phyloP scores from a whole-genome alignment of 805 yeast genomes.

The Candida methanosorbosa region DNA sequence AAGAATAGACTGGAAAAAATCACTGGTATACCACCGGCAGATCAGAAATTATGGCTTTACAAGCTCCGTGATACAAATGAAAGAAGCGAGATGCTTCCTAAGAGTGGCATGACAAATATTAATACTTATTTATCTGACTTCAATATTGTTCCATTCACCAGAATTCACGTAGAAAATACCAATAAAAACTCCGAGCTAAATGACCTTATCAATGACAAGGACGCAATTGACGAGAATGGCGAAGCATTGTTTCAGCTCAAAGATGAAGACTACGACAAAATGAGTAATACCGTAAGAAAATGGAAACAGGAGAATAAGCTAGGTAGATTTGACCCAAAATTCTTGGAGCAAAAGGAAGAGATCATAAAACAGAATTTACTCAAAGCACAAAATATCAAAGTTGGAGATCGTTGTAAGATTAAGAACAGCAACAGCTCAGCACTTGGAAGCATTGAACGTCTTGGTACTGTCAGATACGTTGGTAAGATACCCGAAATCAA shows the following conservation, averaged over 20 bases:
- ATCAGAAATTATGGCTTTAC: slow-evolving; percentile 44
- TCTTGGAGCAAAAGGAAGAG: slow-evolving; percentile 20
- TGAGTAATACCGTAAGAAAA: slow-evolving; percentile 54
- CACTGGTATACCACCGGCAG: slow-evolving; percentile 62
- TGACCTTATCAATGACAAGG: slow-evolving; percentile 9
- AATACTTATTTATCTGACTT: slow-evolving; percentile 14
- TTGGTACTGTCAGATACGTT: slow-evolving; percentile 63
- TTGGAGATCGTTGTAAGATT: slow-evolving; percentile 49
- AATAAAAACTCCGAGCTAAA: slow-evolving; percentile 43
- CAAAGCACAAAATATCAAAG: slow-evolving; percentile 24
- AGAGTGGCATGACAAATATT: slow-evolving; percentile 6
- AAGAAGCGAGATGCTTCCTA: slow-evolving; percentile 16
- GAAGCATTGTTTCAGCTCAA: slow-evolving; percentile 38
- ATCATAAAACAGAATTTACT: slow-evolving; percentile 16
- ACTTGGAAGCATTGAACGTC: slow-evolving; percentile 35
- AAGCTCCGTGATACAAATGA: slow-evolving; percentile 29
- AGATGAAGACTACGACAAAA: slow-evolving; percentile 52
- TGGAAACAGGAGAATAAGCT: slow-evolving; percentile 68
- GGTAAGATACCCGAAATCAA: slow-evolving; percentile 63
- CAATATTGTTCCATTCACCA: slow-evolving; percentile 28
- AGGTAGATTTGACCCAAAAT: slow-evolving; percentile 65
- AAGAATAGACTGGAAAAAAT: slow-evolving; percentile 51
- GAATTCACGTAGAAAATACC: slow-evolving; percentile 51
- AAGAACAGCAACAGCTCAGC: slow-evolving; percentile 10
- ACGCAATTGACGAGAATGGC: slow-evolving; percentile 18